Conservation (phyloP, 2,329 filamentous ascomycete genomes). For the Botrytis hyacinthi region DNA sequence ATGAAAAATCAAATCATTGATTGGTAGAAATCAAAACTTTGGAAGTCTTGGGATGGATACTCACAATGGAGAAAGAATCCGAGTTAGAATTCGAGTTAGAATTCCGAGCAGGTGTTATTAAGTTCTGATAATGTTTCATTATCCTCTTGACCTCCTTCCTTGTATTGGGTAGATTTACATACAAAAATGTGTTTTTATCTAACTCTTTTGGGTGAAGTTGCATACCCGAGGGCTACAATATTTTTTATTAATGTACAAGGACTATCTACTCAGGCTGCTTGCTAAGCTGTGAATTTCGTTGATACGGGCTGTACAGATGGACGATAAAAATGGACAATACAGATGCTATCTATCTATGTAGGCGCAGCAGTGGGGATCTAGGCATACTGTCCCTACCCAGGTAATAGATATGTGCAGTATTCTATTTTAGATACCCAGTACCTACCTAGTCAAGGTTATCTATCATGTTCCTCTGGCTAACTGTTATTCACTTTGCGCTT, state of each 20-base stretch:
- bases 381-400: not conserved
- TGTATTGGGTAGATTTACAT: not conserved
- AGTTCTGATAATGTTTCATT: not conserved
- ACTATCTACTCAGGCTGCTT: not conserved
- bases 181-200: not conserved
- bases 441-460: no score
- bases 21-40: not conserved
- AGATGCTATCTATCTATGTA: not conserved
- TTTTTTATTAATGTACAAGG: not conserved
- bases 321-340: not conserved
- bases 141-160: constrained; percentile 5
- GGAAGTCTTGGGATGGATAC: not conserved
- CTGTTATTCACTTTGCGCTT: not conserved
- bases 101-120: not conserved
- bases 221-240: constrained; percentile 6
- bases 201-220: not conserved
- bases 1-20: not conserved
- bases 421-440: not conserved
- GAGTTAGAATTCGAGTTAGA: not conserved
- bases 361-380: not conserved
- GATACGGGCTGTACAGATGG: not conserved
- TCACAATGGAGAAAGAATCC: not conserved
- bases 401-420: not conserved
- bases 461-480: not conserved
- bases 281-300: not conserved